Evolutionary conservation across 148 eudicot species (phyloP), one percentile per base, ranked within the genome.

Genomic region (Silene latifolia): DNA sequence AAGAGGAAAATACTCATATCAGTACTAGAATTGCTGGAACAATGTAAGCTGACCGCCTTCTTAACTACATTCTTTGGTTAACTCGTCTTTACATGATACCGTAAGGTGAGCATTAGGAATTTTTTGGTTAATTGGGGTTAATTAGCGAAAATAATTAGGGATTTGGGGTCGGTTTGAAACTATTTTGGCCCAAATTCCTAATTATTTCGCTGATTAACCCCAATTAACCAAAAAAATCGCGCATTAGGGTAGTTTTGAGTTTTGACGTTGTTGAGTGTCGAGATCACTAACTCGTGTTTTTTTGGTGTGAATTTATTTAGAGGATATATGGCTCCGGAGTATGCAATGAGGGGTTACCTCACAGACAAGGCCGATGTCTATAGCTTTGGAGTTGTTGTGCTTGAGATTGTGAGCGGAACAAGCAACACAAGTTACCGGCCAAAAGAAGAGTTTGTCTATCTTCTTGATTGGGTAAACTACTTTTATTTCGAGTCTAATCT

Each of bases 241-340:
- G n/a, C n/a, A n/a, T n/a, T n/a, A n/a, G n/a, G n/a, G n/a, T n/a
- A n/a, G n/a, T 27, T 27, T 1, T 27, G 29, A 1, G 29, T 27
- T n/a, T n/a, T n/a, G n/a, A n/a, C n/a, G n/a, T n/a, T n/a, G n/a
- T n/a, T n/a, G n/a, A n/a, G n/a, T n/a, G n/a, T n/a, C n/a, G n/a
- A n/a, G n/a, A n/a, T n/a, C n/a, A n/a, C n/a, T 25, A 20, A 17
- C 15, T 12, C 12, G 17, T 25, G 14, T 48, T 42, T 21, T 53
- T 15, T 72, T n/a, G 53, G 15, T 51, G 21, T 44, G 13, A 15
- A 18, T 17, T 69, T 73, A 71, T 75, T 17, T 86, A 93, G 98
- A 78, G 96, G 98, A 53, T 93, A 90, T 76, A 93, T 93, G 96
- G 98, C 98, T 75, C 97, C 93, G 8, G 97, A 92, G 82, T 92